These are phyloP conservation scores for Sarocladium oryzae DNA, from an alignment of 2,329 filamentous ascomycete species.

Conservation along the genomic window DNA sequence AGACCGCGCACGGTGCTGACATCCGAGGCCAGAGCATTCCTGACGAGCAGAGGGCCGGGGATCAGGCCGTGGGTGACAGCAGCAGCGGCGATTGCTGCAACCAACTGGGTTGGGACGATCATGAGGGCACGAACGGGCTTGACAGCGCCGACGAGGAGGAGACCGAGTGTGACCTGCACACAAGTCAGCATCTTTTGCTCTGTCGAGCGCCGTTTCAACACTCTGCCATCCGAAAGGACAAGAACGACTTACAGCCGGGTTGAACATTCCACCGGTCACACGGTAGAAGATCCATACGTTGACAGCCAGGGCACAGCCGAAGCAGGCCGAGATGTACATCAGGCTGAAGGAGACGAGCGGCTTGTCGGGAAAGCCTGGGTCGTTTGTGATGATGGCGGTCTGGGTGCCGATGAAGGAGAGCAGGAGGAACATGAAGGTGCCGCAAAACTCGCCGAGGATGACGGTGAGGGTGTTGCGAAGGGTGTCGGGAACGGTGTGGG, in stretches of 20 bases:
- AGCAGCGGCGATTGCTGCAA: slow-evolving; percentile 52
- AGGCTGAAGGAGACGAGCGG: slow-evolving; percentile 29
- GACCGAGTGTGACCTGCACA: slow-evolving; percentile 45
- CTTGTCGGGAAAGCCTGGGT: slow-evolving; percentile 18
- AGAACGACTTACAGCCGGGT: slow-evolving; percentile 39
- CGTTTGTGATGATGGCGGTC: slow-evolving; percentile 27
- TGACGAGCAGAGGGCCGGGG: slow-evolving; percentile 49
- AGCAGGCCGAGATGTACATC: slow-evolving; percentile 43
- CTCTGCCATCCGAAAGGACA: no score
- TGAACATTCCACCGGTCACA: slow-evolving; percentile 46
- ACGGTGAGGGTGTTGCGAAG: slow-evolving; percentile 22
- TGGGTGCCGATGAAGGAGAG: slow-evolving; percentile 34
- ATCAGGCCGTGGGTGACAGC: slow-evolving; percentile 51
- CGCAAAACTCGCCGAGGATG: slow-evolving; percentile 43
- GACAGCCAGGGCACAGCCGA: slow-evolving; percentile 43
- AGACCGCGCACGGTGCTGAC: slow-evolving; percentile 50
- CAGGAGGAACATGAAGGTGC: slow-evolving; percentile 48
- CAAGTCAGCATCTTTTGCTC: neutral
- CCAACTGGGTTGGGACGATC: slow-evolving; percentile 50
- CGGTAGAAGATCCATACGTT: slow-evolving; percentile 53
- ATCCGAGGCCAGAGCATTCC: slow-evolving; percentile 47
- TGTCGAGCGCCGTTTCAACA: no score
- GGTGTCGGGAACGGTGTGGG: slow-evolving; percentile 4
- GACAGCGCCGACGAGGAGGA: slow-evolving; percentile 53
- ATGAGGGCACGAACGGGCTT: slow-evolving; percentile 41